A percentile compares a stretch with the other conserved stretches of the same genome.
Evolutionary conservation across 371 early-diverging fungal species (phyloP).

Genomic region (Mortierella sp.): DNA sequence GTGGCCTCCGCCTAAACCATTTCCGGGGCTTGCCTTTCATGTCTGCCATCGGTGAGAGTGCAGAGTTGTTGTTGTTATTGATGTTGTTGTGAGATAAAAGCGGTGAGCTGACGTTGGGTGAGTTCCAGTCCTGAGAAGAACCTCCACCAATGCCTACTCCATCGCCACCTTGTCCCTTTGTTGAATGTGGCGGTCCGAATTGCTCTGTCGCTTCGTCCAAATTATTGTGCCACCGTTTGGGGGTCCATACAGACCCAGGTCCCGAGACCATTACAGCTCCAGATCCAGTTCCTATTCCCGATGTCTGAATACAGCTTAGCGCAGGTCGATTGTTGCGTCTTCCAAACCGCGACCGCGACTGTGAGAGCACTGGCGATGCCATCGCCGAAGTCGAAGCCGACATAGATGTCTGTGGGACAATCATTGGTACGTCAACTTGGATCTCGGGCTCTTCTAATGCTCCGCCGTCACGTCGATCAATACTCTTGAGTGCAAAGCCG

Average conservation of each 20-base stretch:
- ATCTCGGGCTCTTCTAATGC: slow-evolving; percentile 59
- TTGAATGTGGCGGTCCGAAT: background rate
- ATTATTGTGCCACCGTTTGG: background rate
- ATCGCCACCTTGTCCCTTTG: background rate
- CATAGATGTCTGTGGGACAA: slow-evolving; percentile 28
- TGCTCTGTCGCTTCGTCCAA: background rate
- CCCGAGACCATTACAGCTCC: background rate
- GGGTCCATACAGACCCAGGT: background rate
- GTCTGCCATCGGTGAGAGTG: background rate
- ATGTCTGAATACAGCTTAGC: background rate
- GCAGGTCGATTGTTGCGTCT: slow-evolving; percentile 11
- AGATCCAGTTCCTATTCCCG: background rate
- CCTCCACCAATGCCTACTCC: background rate
- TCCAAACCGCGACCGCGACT: background rate
- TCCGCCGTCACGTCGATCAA: slow-evolving; percentile 61
- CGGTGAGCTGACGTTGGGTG: background rate
- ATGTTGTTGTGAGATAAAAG: background rate
- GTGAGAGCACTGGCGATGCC: slow-evolving; percentile 20
- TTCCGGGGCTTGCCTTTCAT: background rate
- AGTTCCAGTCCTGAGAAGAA: background rate
- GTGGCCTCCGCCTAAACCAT: slow-evolving; percentile 20
- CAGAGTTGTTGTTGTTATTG: background rate
- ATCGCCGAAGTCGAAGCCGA: background rate
- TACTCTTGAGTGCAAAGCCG: slow-evolving; percentile 40
- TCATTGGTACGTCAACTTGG: slow-evolving; percentile 41